A percentile compares a stretch with the other conserved stretches of the same genome.
Evolutionary conservation across 345 rosid genomes (phyloP).

Genomic region (Nephelium lappaceum): DNA sequence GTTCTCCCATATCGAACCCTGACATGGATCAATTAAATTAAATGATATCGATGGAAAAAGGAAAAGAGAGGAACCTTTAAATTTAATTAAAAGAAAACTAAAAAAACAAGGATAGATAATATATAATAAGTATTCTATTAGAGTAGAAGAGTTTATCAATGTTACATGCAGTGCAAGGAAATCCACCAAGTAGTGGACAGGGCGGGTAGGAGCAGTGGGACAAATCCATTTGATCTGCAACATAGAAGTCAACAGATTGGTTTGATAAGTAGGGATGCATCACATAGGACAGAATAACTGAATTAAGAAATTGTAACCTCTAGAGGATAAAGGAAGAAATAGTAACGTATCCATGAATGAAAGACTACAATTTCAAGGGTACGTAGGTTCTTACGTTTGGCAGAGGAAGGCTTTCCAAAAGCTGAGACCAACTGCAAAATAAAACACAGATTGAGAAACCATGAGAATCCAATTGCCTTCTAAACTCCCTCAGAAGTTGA

Average conservation of each 20-base stretch:
- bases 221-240: conserved; percentile 96
- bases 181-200: conserved; percentile 86
- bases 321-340: not conserved
- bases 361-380: not conserved
- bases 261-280: not conserved
- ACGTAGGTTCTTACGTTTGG: conserved; percentile 67
- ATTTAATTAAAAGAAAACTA: not conserved
- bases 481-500: conserved; percentile 4
- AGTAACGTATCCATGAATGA: no score
- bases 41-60: not conserved
- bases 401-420: conserved; percentile 85
- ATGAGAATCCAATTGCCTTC: conserved; percentile 21
- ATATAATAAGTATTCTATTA: not conserved
- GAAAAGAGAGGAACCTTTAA: not conserved
- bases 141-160: conserved; percentile 13
- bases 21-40: conserved; percentile 13
- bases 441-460: conserved; percentile 33
- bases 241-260: conserved; percentile 7
- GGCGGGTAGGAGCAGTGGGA: conserved; percentile 93
- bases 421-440: conserved; percentile 86
- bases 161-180: conserved; percentile 92
- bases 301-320: not conserved
- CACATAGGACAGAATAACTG: not conserved
- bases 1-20: conserved; percentile 95
- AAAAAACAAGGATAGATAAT: not conserved